Conservation (phyloP, 2,329 filamentous ascomycete genomes). For the Penicillium frequentans region DNA sequence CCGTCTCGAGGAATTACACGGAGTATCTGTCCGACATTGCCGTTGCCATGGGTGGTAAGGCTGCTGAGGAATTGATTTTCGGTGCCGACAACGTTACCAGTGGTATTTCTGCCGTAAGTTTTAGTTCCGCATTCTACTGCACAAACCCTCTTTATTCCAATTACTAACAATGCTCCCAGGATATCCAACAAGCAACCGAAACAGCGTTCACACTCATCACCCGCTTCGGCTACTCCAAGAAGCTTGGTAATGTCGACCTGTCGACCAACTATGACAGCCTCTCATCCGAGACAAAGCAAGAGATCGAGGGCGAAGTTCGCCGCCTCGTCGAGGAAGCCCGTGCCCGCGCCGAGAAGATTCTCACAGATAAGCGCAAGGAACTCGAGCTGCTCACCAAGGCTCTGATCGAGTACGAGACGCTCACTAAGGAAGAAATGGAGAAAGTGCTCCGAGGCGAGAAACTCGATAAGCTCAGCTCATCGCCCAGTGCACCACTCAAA, state of each 20-base stretch:
- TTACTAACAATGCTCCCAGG: slow-evolving; percentile 50
- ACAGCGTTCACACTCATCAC: slow-evolving; percentile 88
- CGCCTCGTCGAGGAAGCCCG: slow-evolving; percentile 80
- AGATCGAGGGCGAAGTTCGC: slow-evolving; percentile 87
- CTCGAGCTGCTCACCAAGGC: slow-evolving; percentile 86
- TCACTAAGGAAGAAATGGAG: slow-evolving; percentile 85
- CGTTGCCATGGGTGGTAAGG: slow-evolving; percentile 79
- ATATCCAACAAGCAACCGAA: slow-evolving; percentile 78
- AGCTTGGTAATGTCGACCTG: slow-evolving; percentile 87
- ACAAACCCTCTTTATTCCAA: neutral
- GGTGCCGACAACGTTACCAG: slow-evolving; percentile 89
- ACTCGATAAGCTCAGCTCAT: slow-evolving; percentile 65
- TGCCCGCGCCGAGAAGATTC: slow-evolving; percentile 67
- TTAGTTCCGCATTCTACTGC: neutral
- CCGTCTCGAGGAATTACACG: slow-evolving; percentile 81
- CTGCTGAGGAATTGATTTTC: slow-evolving; percentile 86
- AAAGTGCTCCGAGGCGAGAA: slow-evolving; percentile 86
- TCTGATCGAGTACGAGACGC: slow-evolving; percentile 89
- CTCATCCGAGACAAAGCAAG: slow-evolving; percentile 79
- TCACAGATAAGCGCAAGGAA: slow-evolving; percentile 75
- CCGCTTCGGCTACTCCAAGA: slow-evolving; percentile 81
- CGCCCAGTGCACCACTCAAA: slow-evolving; percentile 59
- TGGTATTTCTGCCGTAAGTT: slow-evolving; percentile 73
- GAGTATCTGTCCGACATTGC: slow-evolving; percentile 82
- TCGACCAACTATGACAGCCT: slow-evolving; percentile 75